phyloP scores from a whole-genome alignment of 306 rosid genomes.

The Cucumis melo region DNA sequence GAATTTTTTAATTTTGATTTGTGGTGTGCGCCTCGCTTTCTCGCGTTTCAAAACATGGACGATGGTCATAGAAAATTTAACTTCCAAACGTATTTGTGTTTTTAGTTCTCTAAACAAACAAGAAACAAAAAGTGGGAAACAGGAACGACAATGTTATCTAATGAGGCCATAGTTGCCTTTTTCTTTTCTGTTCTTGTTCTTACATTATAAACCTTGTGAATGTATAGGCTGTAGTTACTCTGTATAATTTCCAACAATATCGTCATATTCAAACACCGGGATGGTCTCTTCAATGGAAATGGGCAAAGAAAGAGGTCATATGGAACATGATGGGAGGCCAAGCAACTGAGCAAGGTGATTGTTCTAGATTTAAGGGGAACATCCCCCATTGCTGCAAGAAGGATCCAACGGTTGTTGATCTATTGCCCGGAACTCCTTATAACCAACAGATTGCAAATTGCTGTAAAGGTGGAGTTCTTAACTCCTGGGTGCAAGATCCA shows the following conservation, averaged over 20 bases:
- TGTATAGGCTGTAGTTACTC: slow-evolving; percentile 52
- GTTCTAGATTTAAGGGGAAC: slow-evolving; percentile 46
- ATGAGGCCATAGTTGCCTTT: neutral
- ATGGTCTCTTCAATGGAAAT: slow-evolving; percentile 71
- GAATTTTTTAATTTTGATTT: too few species aligned
- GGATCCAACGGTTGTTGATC: slow-evolving; percentile 58
- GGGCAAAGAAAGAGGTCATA: slow-evolving; percentile 83
- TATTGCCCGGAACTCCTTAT: slow-evolving; percentile 75
- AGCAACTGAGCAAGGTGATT: slow-evolving; percentile 83
- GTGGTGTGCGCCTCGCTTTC: neutral
- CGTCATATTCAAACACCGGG: slow-evolving; percentile 76
- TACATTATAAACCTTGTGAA: neutral
- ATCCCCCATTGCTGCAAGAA: slow-evolving; percentile 67
- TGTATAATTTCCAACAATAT: slow-evolving; percentile 67
- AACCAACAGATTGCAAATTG: slow-evolving; percentile 71
- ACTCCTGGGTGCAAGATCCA: slow-evolving; percentile 71
- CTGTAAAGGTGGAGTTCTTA: slow-evolving; percentile 83
- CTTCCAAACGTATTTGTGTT: too few species aligned
- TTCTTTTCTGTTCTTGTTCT: neutral
- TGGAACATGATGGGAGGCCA: slow-evolving; percentile 75
- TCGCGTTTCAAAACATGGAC: neutral
- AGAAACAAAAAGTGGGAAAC: too few species aligned
- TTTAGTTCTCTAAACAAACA: too few species aligned
- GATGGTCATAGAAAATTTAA: neutral
- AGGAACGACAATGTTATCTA: too few species aligned